Base-by-base conservation (phyloP, 208 protist genomes). In the Novymonas esmeraldas region DNA sequence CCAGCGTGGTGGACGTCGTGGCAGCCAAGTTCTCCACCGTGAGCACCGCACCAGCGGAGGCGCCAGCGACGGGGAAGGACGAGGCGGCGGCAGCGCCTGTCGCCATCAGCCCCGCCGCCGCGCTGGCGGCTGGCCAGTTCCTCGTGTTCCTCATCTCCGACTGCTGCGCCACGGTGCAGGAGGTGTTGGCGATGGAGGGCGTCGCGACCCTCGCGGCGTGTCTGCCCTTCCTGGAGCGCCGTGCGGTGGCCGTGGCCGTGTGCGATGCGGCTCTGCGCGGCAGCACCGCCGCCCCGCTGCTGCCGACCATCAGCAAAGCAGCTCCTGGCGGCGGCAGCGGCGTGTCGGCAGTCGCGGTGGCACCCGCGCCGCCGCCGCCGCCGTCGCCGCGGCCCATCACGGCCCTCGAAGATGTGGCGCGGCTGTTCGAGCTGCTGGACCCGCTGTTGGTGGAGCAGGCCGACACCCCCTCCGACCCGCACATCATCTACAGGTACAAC, bases 341-440 rank as follows among this genome's bases (percentile, higher is more conserved):
- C 24, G 56, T 1, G 14, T 54, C 16, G 11, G 61, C 22, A 31
- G 16, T 49, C 6, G 31, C 22, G 50, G 14, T n/a, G 62, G 60
- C 50, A 42, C 57, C 41, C 54, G 44, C 61, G 42, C 56, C 41
- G 62, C 42, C 61, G 38, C 70, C 84, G 28, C 38, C 69, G 13
- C 26, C 29, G 6, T 44, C 34, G 11, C 58, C 68, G 24, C 51
- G 75, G 45, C 56, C 64, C 2, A 80, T 97, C 36, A 63, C 63
- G 4, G 74, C 81, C 7, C 61, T 87, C 3, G 91, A 97, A 3
- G 56, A 86, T 29, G 90, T 90, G 0, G 79, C 77, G 11, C 73
- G 67, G 11, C 56, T 98, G 4, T 91, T 98, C 34, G 87, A 94
- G 70, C 72, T 97, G 10, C 79, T 98, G 26, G 71, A 81, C 33